Evolutionary conservation across 345 rosid species (phyloP), one percentile per base, ranked within the genome.

Genomic region (Brassica nigra): DNA sequence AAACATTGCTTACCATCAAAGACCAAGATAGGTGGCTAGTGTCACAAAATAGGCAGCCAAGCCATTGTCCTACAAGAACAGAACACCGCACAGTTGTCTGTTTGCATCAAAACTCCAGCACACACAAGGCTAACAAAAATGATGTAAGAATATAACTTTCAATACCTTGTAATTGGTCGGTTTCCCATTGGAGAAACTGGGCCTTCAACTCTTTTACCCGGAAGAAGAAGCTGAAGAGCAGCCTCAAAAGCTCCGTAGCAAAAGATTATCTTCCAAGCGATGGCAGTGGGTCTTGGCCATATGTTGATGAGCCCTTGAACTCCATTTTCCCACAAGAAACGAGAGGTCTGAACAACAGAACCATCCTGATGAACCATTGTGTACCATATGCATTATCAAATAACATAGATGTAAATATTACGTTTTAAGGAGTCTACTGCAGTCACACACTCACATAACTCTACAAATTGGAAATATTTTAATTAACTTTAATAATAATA

Each of bases 291-390:
- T 84, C 77, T 87, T 20, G 99, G 99, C 93, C 98, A 95, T 75
- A 93, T 86, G 76, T 76, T 68, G 49, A 89, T 10, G 37, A 91
- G 85, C 28, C 97, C 97, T 68, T 86, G 87, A 71, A 90, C 66
- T 31, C 98, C 97, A 75, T 86, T 78, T 67, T 88, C 86, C 83
- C 71, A 79, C 80, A 91, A 81, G 74, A 81, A 91, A 65, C 85
- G 74, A 79, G 69, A 86, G 7, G 95, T 88, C 79, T 87, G 83
- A 31, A 42, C 7, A 55, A 91, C 77, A 30, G 98, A 91, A 47
- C 98, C 99, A 81, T 93, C 95, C 31, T 94, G 91, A 84, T 93
- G 93, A 6, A 91, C 97, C 97, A 93, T 88, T 0, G 98, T 88
- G 72, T 91, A 93, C 99, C 99, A 95, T 88, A 98, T 95, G 86